phyloP scores from a whole-genome alignment of 1,284 basidiomycete species.

The Microbotryum silenes-acaulis region DNA sequence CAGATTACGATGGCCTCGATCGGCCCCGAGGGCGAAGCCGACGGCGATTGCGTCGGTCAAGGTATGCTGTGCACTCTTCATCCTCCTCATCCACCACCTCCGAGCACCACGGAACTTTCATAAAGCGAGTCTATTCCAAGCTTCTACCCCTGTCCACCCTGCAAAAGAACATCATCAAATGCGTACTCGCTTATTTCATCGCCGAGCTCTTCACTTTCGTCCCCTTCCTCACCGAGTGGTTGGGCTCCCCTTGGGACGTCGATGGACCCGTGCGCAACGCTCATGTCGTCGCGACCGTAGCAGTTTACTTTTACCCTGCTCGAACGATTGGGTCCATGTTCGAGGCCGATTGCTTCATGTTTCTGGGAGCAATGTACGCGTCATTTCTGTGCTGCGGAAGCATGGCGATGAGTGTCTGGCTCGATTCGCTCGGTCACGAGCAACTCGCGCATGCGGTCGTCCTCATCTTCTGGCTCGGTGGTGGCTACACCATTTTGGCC shows the following conservation, averaged over 20 bases:
- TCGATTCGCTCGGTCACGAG: conserved; percentile 44
- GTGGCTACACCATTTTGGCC: conserved; percentile 70
- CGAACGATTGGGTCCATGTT: conserved; percentile 54
- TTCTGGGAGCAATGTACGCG: conserved; percentile 61
- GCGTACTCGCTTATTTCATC: conserved; percentile 79
- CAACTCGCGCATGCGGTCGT: conserved; percentile 39
- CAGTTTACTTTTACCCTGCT: conserved; percentile 32
- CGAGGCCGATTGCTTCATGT: conserved; percentile 71
- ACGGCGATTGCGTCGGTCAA: neutral
- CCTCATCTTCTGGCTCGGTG: conserved; percentile 71
- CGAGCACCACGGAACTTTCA: neutral
- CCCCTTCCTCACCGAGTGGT: conserved; percentile 44
- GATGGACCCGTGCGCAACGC: conserved; percentile 35
- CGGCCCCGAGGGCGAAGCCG: neutral
- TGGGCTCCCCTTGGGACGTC: conserved; percentile 34
- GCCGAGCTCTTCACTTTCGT: conserved; percentile 89
- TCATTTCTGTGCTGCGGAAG: conserved; percentile 65
- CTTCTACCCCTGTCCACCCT: conserved; percentile 10
- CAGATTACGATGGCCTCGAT: neutral
- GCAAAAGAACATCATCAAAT: conserved; percentile 73
- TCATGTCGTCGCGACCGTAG: conserved; percentile 34
- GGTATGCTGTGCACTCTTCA: neutral
- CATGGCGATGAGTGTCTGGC: conserved; percentile 46
- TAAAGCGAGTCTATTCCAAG: neutral
- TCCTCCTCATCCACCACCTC: neutral